Percentiles rank a stretch among this genome's conserved stretches.
Evolutionary conservation across 805 yeast genomes (phyloP).

Genomic region (Monosporozyma aquatica): DNA sequence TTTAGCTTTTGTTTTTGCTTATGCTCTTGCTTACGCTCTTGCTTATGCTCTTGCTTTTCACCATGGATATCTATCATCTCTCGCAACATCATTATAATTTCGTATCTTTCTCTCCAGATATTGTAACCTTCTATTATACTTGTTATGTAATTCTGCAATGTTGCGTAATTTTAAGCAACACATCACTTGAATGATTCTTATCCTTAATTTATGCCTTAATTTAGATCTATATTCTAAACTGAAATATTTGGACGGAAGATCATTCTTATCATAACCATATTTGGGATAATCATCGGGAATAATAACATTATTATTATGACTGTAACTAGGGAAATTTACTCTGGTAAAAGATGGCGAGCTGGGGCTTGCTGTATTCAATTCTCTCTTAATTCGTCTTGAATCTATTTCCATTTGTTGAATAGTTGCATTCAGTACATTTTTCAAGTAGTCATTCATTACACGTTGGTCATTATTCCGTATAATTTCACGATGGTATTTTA

Average conservation of each 20-base stretch:
- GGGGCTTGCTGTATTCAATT: no score
- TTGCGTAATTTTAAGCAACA: slow-evolving; percentile 26
- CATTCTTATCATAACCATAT: not conserved
- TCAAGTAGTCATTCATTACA: slow-evolving; percentile 27
- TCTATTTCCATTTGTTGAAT: slow-evolving; percentile 25
- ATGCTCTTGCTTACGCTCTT: no score
- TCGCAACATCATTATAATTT: not conserved
- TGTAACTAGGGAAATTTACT: not conserved
- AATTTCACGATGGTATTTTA: slow-evolving; percentile 26
- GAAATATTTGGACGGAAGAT: not conserved
- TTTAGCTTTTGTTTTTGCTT: no score
- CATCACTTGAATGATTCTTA: not conserved
- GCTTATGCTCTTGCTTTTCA: no score
- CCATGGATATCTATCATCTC: slow-evolving; percentile 1
- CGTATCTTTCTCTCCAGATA: slow-evolving; percentile 23
- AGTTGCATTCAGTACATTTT: slow-evolving; percentile 25
- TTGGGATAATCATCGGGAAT: not conserved
- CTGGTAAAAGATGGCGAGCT: no score
- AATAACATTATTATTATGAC: not conserved
- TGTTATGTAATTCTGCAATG: slow-evolving; percentile 16
- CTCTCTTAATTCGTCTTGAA: slow-evolving; percentile 20
- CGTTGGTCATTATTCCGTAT: slow-evolving; percentile 26
- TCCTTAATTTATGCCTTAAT: slow-evolving; percentile 4
- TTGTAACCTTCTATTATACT: slow-evolving; percentile 21
- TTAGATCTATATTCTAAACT: not conserved